These are phyloP conservation scores for Mycena sanguinolenta DNA, from an alignment of 768 basidiomycete genomes.

Conservation along the genomic window DNA sequence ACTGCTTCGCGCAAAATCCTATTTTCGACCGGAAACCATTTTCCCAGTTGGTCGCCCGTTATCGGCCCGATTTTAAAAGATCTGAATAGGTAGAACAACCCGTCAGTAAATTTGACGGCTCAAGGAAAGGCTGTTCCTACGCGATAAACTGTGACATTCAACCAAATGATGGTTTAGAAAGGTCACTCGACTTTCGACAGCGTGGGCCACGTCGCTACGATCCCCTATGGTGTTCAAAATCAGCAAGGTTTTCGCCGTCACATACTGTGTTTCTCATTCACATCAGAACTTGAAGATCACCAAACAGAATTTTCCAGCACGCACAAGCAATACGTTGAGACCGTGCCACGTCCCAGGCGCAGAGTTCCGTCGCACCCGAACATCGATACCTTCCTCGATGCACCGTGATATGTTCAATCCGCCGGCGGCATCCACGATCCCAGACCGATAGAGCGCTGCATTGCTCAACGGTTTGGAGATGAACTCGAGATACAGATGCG, in stretches of 20 bases:
- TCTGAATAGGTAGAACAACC: neutral
- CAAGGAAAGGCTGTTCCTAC: neutral
- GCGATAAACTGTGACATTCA: neutral
- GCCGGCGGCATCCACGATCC: neutral
- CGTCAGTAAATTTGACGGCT: neutral
- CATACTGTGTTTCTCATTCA: neutral
- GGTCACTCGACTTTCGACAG: neutral
- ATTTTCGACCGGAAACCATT: neutral
- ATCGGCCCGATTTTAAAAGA: neutral
- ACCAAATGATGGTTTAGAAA: neutral
- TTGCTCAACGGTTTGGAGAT: neutral
- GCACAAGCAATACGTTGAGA: neutral
- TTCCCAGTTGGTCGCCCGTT: neutral
- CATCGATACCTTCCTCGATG: neutral
- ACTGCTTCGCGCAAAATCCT: neutral
- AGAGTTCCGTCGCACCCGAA: neutral
- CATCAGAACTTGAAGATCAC: neutral
- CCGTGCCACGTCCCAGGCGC: neutral
- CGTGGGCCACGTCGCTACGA: neutral
- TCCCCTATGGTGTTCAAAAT: neutral
- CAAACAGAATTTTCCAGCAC: neutral
- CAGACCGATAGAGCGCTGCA: neutral
- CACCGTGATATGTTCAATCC: neutral
- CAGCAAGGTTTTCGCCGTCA: neutral
- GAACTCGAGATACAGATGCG: neutral